phyloP scores from a whole-genome alignment of 2,329 filamentous ascomycete genomes.

The Periconia sp. region DNA sequence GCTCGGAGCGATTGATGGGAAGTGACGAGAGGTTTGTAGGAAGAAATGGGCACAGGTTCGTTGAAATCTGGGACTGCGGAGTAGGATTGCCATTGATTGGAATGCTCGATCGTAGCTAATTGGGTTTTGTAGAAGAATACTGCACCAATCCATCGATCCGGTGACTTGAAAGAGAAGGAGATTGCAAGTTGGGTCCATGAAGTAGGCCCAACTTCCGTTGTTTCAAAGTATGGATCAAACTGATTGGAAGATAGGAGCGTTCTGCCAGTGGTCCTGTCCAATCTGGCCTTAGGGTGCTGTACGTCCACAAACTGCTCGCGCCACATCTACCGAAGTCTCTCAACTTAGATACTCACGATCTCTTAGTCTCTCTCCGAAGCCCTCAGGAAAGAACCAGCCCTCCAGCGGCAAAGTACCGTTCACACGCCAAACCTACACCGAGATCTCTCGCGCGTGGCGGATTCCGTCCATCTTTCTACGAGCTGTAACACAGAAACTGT shows the following conservation, averaged over 20 bases:
- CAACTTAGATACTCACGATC: background rate
- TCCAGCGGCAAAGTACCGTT: slow-evolving; percentile 21
- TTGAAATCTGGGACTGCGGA: slow-evolving; percentile 18
- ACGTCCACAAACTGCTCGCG: background rate
- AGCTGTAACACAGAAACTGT: slow-evolving; percentile 18
- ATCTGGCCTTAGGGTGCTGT: slow-evolving; percentile 15
- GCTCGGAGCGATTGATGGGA: slow-evolving; percentile 13
- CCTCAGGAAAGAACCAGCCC: slow-evolving; percentile 13
- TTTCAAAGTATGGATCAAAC: background rate
- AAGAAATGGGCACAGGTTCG: slow-evolving; percentile 21
- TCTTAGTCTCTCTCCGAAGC: slow-evolving; percentile 15
- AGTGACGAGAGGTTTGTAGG: slow-evolving; percentile 15
- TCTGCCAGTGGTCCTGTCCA: slow-evolving; percentile 11
- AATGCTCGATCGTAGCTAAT: no score
- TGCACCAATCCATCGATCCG: slow-evolving; percentile 11
- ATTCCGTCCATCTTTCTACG: slow-evolving; percentile 19
- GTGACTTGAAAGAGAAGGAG: slow-evolving; percentile 20
- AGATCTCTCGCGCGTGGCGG: slow-evolving; percentile 16
- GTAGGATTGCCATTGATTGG: no score
- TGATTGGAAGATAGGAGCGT: slow-evolving; percentile 5
- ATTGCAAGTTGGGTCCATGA: slow-evolving; percentile 17
- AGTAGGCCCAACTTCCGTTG: slow-evolving; percentile 1
- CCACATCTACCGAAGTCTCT: background rate
- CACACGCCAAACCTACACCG: slow-evolving; percentile 14
- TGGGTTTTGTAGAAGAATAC: background rate